Base-by-base conservation (phyloP, 208 protist species). In the Crithidia expoeki region DNA sequence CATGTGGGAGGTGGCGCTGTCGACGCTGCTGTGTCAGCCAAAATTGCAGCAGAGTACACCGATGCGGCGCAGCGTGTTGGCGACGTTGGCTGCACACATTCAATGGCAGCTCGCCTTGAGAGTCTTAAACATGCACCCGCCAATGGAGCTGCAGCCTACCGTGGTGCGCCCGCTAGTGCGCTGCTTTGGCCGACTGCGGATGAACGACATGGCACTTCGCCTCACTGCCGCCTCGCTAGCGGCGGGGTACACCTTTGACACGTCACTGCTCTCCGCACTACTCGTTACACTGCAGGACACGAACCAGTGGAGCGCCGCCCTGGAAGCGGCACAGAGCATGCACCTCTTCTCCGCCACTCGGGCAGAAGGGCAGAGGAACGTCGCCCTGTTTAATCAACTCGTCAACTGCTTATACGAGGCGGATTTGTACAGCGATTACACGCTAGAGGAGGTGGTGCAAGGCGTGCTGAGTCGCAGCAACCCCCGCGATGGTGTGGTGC, bases 1-100 rank as follows among this genome's bases (percentile, higher is more conserved):
- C 36, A 86, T 94, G 71, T 96, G 92, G 89, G 89, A 93, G 63
- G 68, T 81, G 53, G 84, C 85, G 0, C 57, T 93, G 17, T 6
- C 53, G n/a, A 56, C 89, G 7, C 74, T 85, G 23, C 50, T 69
- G 30, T 30, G n/a, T 4, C 73, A 91, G 51, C 76, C 79, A 14
- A 49, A 51, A 11, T 63, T 96, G 36, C 52, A 62, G 0, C 23
- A 72, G 23, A 82, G 46, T 52, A 2, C 60, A 2, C 14, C 79
- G 1, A 67, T 87, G 61, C 81, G 83, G 16, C 73, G 84, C n/a
- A 61, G 33, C 34, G 58, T 94, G 28, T 59, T 96, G n/a, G 75
- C 69, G 28, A 70, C 81, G 25, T 70, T 96, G 12, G 75, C 71
- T n/a, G 19, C 12, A 1, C n/a, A 73, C 12, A 71, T 79, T 3